Conservation (phyloP, 148 eudicot species). For the Rhododendron simsii region DNA sequence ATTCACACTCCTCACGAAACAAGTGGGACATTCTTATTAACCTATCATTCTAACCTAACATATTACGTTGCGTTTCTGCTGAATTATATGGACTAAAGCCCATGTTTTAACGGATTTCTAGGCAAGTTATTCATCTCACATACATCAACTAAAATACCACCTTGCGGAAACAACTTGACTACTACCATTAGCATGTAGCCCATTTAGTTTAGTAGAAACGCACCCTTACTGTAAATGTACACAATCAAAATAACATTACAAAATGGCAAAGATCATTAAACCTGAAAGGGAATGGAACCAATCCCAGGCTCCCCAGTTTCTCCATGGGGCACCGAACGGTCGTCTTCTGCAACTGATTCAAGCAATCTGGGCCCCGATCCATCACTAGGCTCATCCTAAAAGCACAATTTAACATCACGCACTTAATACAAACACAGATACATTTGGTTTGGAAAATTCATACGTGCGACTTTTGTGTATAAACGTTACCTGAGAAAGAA, state of each 20-base stretch:
- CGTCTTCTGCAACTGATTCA: constrained; percentile 28
- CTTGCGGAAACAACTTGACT: neutral
- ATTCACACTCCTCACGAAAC: neutral
- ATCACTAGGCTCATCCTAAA: constrained; percentile 25
- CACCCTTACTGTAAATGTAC: neutral
- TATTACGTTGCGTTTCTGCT: neutral
- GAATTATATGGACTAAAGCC: neutral
- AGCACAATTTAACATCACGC: neutral
- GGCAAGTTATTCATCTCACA: neutral
- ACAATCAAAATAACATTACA: neutral
- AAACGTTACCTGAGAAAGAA: constrained; percentile 40
- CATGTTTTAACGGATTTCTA: neutral
- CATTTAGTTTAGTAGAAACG: neutral
- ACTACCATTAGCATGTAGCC: neutral
- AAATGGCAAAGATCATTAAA: constrained; percentile 12
- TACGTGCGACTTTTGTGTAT: neutral
- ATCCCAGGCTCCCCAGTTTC: constrained; percentile 49
- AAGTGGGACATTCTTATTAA: neutral
- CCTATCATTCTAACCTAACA: neutral
- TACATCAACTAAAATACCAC: neutral
- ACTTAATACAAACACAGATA: neutral
- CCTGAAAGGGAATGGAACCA: constrained; percentile 66
- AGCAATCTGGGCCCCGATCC: constrained; percentile 34
- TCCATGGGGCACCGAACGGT: constrained; percentile 38
- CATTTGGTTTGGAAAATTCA: neutral